Evolutionary conservation across 257 asterid species (phyloP), one percentile per base, ranked within the genome.

Genomic region (Gardenia jasminoides): DNA sequence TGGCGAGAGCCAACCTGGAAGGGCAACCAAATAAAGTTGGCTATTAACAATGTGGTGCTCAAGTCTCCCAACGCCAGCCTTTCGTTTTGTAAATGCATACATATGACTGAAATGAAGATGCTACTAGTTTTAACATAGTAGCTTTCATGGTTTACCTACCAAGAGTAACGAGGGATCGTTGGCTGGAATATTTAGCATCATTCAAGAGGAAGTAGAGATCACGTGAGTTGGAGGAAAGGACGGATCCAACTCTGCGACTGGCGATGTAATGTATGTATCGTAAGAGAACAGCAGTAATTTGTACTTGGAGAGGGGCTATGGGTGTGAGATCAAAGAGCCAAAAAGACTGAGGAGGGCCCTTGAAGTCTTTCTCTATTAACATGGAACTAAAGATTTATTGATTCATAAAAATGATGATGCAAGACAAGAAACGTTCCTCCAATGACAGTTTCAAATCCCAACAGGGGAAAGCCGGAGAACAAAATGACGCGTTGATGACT

Each of bases 351-450:
- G 36, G 17, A 43, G 69, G 59, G 80, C 78, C 74, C 58, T 69
- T 79, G 30, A 75, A 59, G 56, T 72, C 4, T 39, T 69, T 59
- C 65, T 43, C 26, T 74, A 68, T 61, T 44, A 26, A 69, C 58
- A 76, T 13, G 70, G 58, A 17, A 66, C 31, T 7, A 26, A 78
- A 79, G 68, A 24, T 36, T 39, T 68, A 65, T n/a, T 41, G 75
- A 75, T 70, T 22, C 76, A 68, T 67, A 61, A 47, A 58, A 68
- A 81, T 44, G 54, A 62, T 81, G 81, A 33, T 59, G 52, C 58
- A 54, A 46, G 67, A 75, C 46, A 12, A 58, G 12, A n/a, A 67
- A 26, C 70, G 67, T 12, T 39, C 65, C 54, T 4, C 66, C 66
- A 22, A 26, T 70, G 28, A 24, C 58, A 70, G 31, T 10, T 8